phyloP scores from a whole-genome alignment of 2,329 filamentous ascomycete species.

The Fusarium floridanum region DNA sequence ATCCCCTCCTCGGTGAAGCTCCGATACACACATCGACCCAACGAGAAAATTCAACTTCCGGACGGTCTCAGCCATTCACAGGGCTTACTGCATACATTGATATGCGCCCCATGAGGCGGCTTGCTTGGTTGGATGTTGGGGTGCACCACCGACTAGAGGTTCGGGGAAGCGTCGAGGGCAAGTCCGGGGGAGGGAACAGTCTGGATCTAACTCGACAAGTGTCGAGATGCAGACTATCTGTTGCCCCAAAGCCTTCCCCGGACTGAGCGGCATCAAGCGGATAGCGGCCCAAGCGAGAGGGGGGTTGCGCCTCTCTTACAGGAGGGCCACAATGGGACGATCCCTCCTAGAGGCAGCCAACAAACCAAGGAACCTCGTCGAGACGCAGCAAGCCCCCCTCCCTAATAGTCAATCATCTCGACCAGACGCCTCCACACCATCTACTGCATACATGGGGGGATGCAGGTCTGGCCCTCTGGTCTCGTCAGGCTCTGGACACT shows the following conservation, averaged over 20 bases:
- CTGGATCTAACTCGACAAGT: not conserved
- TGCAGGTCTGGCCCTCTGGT: slow-evolving; percentile 3
- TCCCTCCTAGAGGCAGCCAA: not conserved
- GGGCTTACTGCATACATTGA: not conserved
- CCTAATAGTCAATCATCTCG: not conserved
- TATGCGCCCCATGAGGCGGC: not conserved
- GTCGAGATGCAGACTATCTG: not conserved
- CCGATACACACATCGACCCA: slow-evolving; percentile 6
- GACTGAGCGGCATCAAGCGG: not conserved
- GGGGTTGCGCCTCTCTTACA: not conserved
- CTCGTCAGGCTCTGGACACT: slow-evolving; percentile 1
- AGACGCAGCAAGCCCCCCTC: not conserved
- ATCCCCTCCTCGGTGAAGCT: slow-evolving; percentile 28
- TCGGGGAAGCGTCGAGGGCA: not conserved
- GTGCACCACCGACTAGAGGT: not conserved
- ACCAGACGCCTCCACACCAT: slow-evolving; percentile 17
- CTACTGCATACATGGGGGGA: not conserved
- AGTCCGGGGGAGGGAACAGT: slow-evolving; percentile 5
- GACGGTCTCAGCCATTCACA: slow-evolving; percentile 2
- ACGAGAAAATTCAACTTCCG: not conserved
- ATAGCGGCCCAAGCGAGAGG: not conserved
- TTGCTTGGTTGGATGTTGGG: not conserved
- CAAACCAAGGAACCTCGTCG: not conserved
- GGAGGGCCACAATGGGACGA: slow-evolving; percentile 6
- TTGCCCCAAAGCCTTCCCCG: not conserved